Conservation (phyloP, 2,329 filamentous ascomycete species). For the Curvularia spicifera region DNA sequence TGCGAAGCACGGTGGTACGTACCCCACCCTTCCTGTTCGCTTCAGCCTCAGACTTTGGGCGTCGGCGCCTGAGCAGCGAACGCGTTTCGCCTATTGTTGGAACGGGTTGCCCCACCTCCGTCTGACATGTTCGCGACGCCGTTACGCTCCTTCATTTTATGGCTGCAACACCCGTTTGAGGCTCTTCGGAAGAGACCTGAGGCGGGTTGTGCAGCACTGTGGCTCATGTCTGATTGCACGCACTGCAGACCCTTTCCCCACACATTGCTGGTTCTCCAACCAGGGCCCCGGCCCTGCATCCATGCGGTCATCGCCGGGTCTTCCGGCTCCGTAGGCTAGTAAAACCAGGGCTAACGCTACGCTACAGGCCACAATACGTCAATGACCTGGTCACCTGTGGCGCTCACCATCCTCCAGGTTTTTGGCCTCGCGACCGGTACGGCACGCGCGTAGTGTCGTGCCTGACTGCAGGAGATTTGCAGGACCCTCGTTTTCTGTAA, state of each 20-base stretch:
- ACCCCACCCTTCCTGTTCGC: not conserved
- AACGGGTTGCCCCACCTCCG: constrained; percentile 16
- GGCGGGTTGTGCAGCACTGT: not conserved
- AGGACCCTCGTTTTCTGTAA: constrained; percentile 7
- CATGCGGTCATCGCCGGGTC: constrained; percentile 21
- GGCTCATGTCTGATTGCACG: not conserved
- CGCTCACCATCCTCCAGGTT: constrained; percentile 36
- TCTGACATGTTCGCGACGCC: constrained; percentile 11
- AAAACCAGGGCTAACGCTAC: constrained; percentile 20
- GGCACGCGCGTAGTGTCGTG: constrained; percentile 24
- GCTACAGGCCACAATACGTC: constrained; percentile 40
- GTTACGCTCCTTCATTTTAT: constrained; percentile 12
- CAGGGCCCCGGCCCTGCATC: constrained; percentile 8
- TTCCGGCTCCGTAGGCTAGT: constrained; percentile 12
- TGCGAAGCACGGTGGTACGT: constrained; percentile 48
- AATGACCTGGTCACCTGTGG: constrained; percentile 42
- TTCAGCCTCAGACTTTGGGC: constrained; percentile 2
- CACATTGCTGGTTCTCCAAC: constrained; percentile 9
- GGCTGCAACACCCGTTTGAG: constrained; percentile 10
- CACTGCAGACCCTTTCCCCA: constrained; percentile 15
- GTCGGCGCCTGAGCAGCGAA: constrained; percentile 5
- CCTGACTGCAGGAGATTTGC: not conserved
- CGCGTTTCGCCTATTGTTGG: constrained; percentile 18
- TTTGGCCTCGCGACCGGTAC: constrained; percentile 33
- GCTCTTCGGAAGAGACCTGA: constrained; percentile 4